phyloP scores from a whole-genome alignment of 768 basidiomycete genomes.

The Tulasnella sp. region DNA sequence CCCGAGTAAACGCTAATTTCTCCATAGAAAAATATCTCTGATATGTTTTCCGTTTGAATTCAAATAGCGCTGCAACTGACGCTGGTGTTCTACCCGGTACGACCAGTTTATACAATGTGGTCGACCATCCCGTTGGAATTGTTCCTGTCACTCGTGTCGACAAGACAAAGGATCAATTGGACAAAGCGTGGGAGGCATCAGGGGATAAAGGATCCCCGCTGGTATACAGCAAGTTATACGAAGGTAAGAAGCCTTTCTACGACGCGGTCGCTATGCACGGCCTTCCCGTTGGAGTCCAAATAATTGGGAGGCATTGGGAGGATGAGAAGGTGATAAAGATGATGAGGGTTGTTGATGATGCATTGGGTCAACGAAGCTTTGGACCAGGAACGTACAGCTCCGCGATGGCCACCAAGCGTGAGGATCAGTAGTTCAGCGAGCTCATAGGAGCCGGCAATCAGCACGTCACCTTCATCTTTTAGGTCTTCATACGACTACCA shows the following conservation, averaged over 20 bases:
- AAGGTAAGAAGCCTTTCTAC: slow-evolving; percentile 40
- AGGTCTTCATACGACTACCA: no score
- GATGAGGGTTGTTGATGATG: slow-evolving; percentile 66
- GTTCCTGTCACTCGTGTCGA: slow-evolving; percentile 74
- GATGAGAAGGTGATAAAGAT: slow-evolving; percentile 74
- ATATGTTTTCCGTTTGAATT: not conserved
- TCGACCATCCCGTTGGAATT: slow-evolving; percentile 60
- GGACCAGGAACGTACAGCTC: slow-evolving; percentile 42
- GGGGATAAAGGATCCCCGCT: slow-evolving; percentile 44
- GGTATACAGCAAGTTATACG: slow-evolving; percentile 52
- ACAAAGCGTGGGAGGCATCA: slow-evolving; percentile 46
- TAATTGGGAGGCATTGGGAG: slow-evolving; percentile 69
- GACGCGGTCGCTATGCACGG: slow-evolving; percentile 59
- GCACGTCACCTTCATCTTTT: no score
- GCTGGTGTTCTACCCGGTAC: slow-evolving; percentile 42
- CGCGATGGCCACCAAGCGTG: no score
- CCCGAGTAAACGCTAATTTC: not conserved
- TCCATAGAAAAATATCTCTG: no score
- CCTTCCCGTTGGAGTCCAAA: slow-evolving; percentile 72
- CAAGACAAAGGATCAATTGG: slow-evolving; percentile 44
- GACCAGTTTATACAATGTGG: slow-evolving; percentile 63
- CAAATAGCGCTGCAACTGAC: slow-evolving; percentile 28
- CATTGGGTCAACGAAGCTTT: slow-evolving; percentile 56
- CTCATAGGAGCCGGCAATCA: no score
- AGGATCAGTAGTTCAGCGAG: no score